Evolutionary conservation across 306 rosid species (phyloP).

Genomic region (Glycine latifolia): DNA sequence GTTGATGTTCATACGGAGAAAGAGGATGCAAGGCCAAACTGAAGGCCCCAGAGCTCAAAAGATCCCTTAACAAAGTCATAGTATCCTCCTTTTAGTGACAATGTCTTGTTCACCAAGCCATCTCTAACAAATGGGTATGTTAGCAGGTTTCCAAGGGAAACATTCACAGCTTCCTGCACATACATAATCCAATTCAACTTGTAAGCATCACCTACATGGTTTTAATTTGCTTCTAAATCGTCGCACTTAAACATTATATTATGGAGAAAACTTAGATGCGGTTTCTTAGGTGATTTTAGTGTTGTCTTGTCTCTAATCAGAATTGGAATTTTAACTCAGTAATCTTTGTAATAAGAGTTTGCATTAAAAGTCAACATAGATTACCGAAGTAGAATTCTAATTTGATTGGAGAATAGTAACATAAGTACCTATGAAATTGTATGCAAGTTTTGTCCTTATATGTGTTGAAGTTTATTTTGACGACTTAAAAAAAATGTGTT

Average conservation of each 20-base stretch:
- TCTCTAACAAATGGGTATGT: constrained; percentile 95
- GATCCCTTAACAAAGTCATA: constrained; percentile 86
- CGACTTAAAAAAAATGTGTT: neutral
- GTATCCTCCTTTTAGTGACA: constrained; percentile 82
- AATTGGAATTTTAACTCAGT: too few relatives aligned
- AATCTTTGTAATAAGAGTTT: too few relatives aligned
- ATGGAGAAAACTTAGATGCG: too few relatives aligned
- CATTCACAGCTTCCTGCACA: constrained; percentile 92
- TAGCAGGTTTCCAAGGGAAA: constrained; percentile 84
- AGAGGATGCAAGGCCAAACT: constrained; percentile 73
- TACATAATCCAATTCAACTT: constrained; percentile 9
- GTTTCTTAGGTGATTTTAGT: too few relatives aligned
- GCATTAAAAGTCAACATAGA: neutral
- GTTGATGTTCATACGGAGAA: constrained; percentile 87
- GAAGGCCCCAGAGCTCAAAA: constrained; percentile 93
- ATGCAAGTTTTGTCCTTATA: neutral
- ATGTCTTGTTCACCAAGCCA: constrained; percentile 85
- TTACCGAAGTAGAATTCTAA: neutral
- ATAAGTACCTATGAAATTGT: neutral
- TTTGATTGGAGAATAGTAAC: neutral
- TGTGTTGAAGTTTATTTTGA: neutral
- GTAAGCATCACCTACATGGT: constrained; percentile 4
- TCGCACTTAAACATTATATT: neutral
- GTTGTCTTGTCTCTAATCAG: too few relatives aligned
- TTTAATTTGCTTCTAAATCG: neutral